Base-by-base conservation (phyloP, 768 basidiomycete genomes). In the Amanita subjunquillea region DNA sequence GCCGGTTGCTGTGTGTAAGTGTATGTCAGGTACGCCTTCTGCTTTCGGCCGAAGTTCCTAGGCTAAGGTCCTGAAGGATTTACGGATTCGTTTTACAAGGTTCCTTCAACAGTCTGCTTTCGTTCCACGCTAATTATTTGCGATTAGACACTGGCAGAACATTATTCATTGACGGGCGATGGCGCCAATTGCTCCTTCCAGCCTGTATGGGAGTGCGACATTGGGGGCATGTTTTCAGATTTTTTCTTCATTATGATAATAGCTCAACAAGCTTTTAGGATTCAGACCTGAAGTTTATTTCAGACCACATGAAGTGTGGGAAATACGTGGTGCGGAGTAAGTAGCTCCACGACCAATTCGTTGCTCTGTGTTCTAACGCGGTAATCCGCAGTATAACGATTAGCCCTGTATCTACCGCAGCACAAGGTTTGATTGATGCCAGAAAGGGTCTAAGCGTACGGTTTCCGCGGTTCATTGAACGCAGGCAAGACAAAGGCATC, bases 321-420 rank as follows among this genome's bases (percentile, higher is more conserved):
- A 96, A 69, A 87, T 95, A 53, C 77, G 80, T 25, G 83, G 85
- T 37, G 84, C 86, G 54, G 82, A 87, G 84, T 80, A 57, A 63
- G 73, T 63, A 48, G 29, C 22, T 27, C 38, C 22, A 53, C 6
- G 29, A 27, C 46, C 36, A 8, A 39, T 27, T 54, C 47, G 34
- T 36, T 48, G 30, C 48, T 7, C 2, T n/a, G 12, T 6, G 23
- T 27, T 59, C 59, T 55, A 48, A 58, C 47, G 20, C 30, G 13
- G 36, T 54, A 50, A 29, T 54, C 57, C 38, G 10, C 48, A 88
- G 85, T 60, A 77, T 93, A 57, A 91, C 91, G 2, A 67, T 90
- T 55, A 91, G 90, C 41, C 92, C 91, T 0, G 80, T 91, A 13
- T 94, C 91, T 22, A 68, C 85, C 4, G 91, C 91, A 15, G 91